Evolutionary conservation across 2,329 filamentous ascomycete species (phyloP).

Genomic region (Thyridium curvatum): DNA sequence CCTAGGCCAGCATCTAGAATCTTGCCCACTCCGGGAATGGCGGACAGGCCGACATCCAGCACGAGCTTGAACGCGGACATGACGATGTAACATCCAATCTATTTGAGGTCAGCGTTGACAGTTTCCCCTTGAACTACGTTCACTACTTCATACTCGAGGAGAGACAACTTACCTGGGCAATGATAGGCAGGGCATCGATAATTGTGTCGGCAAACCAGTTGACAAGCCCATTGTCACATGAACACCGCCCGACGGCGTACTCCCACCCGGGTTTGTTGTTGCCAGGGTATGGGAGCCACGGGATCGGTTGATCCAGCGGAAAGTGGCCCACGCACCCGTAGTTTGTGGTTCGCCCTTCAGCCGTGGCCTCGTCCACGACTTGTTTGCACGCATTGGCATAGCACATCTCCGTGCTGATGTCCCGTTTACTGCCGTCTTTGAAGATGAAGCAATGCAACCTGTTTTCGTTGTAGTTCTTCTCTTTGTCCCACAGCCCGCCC

Average conservation of each 20-base stretch:
- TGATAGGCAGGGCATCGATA: slow-evolving; percentile 8
- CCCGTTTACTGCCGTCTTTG: too few species aligned
- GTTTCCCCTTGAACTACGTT: too few species aligned
- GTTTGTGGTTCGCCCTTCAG: slow-evolving; percentile 4
- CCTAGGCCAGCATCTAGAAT: too few species aligned
- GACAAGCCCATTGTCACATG: slow-evolving; percentile 8
- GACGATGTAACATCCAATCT: slow-evolving; percentile 7
- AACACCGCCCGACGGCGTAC: too few species aligned
- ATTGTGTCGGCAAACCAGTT: slow-evolving; percentile 6
- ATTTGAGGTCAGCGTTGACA: too few species aligned
- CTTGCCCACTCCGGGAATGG: slow-evolving; percentile 4
- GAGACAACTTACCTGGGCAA: slow-evolving; percentile 8
- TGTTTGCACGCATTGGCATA: slow-evolving; percentile 5
- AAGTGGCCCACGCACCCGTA: slow-evolving; percentile 7
- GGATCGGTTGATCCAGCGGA: slow-evolving; percentile 6
- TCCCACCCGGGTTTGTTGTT: too few species aligned
- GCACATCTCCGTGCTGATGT: too few species aligned
- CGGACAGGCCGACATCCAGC: slow-evolving; percentile 4
- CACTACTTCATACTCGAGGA: too few species aligned
- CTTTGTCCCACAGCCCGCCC: too few species aligned
- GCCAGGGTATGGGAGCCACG: slow-evolving; percentile 3
- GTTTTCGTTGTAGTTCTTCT: too few species aligned
- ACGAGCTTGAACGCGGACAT: slow-evolving; percentile 11
- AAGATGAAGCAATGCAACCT: slow-evolving; percentile 1
- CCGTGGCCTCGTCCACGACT: slow-evolving; percentile 2